Conservation (phyloP, 2,329 filamentous ascomycete species). For the Cladobotryum protrusum region DNA sequence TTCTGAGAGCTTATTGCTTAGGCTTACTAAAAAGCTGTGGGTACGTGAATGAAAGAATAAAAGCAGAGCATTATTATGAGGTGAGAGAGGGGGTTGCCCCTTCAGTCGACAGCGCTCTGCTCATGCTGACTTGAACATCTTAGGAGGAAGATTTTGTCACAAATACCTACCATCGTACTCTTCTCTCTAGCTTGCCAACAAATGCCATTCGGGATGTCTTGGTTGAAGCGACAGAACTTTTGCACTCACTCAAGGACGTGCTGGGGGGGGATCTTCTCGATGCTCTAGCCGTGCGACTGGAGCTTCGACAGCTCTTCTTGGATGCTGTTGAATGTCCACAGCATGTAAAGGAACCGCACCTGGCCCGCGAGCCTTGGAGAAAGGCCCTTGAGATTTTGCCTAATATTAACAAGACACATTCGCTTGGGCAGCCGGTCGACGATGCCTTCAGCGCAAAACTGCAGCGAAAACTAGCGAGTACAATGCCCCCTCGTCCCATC, state of each 20-base stretch:
- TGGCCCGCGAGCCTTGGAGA: constrained; percentile 46
- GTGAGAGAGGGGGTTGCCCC: constrained; percentile 41
- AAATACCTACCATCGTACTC: constrained; percentile 75
- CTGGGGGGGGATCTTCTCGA: constrained; percentile 36
- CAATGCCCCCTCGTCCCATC: constrained; percentile 86
- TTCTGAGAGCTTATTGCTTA: constrained; percentile 80
- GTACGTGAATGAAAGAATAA: constrained; percentile 70
- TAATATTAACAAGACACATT: constrained; percentile 52
- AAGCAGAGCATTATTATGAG: constrained; percentile 85
- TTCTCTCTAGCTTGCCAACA: constrained; percentile 60
- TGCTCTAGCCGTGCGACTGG: constrained; percentile 60
- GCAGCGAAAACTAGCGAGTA: constrained; percentile 86
- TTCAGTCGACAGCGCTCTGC: neutral
- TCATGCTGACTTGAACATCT: constrained; percentile 1
- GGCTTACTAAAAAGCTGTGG: constrained; percentile 77
- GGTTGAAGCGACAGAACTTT: constrained; percentile 45
- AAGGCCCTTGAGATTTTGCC: constrained; percentile 46
- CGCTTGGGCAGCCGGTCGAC: constrained; percentile 58
- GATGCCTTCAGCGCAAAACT: constrained; percentile 87
- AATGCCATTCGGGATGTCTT: constrained; percentile 51
- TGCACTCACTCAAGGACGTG: constrained; percentile 37
- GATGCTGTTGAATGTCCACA: constrained; percentile 44
- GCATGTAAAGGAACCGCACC: constrained; percentile 39
- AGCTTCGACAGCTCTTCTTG: constrained; percentile 60
- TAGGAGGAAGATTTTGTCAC: constrained; percentile 96